Evolutionary conservation across 495 filamentous ascomycete species (phyloP).

Genomic region (Podospora australis): DNA sequence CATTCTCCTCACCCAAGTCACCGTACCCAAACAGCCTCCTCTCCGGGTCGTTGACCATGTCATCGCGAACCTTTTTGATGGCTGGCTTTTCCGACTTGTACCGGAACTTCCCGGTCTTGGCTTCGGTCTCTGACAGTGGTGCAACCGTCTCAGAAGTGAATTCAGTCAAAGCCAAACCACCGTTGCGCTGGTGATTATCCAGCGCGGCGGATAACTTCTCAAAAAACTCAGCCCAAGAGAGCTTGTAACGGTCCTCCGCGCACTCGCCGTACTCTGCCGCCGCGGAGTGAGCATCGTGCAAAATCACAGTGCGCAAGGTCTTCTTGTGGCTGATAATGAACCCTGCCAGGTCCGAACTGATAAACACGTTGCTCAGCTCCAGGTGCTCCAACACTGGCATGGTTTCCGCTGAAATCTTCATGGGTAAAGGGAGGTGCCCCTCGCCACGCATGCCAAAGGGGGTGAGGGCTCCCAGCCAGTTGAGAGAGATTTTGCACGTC

Average conservation of each 20-base stretch:
- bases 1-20: background rate
- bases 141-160: background rate
- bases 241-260: background rate
- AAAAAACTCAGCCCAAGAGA: background rate
- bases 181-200: background rate
- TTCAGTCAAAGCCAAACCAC: background rate
- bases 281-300: background rate
- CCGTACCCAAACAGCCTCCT: slow-evolving; percentile 2
- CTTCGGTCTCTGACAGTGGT: background rate
- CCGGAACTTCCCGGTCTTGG: background rate
- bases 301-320: background rate
- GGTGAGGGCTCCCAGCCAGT: background rate
- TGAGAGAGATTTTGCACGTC: background rate
- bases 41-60: background rate
- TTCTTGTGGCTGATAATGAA: background rate
- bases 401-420: background rate
- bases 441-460: background rate
- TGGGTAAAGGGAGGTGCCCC: background rate
- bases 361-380: background rate
- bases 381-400: background rate
- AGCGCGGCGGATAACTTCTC: background rate
- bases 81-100: background rate
- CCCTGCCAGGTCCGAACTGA: background rate
- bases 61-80: background rate
- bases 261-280: background rate